phyloP scores from a whole-genome alignment of 2,329 filamentous ascomycete genomes.

The Pseudogymnoascus sp. region DNA sequence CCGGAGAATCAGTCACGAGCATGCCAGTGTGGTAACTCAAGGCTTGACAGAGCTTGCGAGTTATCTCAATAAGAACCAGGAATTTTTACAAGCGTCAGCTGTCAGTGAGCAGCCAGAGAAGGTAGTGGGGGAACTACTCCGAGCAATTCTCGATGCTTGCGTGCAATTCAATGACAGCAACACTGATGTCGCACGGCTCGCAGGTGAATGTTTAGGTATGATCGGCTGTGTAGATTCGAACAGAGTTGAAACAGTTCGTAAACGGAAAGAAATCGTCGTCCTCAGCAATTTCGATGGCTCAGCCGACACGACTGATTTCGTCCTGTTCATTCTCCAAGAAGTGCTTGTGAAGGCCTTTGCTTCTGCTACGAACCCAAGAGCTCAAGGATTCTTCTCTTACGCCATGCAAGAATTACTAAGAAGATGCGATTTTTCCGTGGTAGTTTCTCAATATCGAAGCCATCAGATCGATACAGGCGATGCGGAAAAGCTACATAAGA shows the following conservation, averaged over 20 bases:
- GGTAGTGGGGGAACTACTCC: conserved; percentile 62
- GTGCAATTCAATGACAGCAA: conserved; percentile 69
- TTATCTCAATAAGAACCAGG: conserved; percentile 67
- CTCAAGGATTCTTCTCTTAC: conserved; percentile 88
- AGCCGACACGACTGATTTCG: conserved; percentile 77
- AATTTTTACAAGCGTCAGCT: conserved; percentile 69
- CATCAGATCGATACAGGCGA: conserved; percentile 38
- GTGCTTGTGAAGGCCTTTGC: conserved; percentile 87
- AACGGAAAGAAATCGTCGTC: conserved; percentile 77
- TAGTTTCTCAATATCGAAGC: conserved; percentile 23
- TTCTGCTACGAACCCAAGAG: conserved; percentile 76
- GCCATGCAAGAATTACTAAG: conserved; percentile 88
- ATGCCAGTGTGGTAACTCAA: conserved; percentile 75
- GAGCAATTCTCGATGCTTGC: conserved; percentile 77
- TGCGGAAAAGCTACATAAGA: conserved; percentile 55
- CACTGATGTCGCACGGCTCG: conserved; percentile 61
- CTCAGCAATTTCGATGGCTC: conserved; percentile 75
- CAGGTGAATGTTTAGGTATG: conserved; percentile 75
- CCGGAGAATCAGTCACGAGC: conserved; percentile 72
- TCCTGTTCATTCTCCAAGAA: conserved; percentile 76
- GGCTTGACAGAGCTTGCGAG: conserved; percentile 69
- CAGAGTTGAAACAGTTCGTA: conserved; percentile 70
- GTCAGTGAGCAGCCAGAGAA: conserved; percentile 77
- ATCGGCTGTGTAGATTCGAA: conserved; percentile 91
- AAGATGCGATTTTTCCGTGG: conserved; percentile 60